Conservation (phyloP, 306 rosid genomes). For the Astragalus membranaceus region DNA sequence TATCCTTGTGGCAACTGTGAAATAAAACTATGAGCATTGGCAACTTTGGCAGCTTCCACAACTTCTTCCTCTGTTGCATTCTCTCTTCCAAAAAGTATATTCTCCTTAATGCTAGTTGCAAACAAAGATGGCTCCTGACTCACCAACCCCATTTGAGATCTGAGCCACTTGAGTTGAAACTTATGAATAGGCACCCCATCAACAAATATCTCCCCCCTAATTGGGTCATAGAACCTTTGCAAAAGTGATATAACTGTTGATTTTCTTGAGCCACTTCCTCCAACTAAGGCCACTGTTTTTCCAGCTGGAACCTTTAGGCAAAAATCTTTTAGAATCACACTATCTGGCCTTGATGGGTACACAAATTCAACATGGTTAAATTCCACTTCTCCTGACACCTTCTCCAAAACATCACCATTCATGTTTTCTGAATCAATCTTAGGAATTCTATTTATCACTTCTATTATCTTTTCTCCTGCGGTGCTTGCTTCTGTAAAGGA, state of each 20-base stretch:
- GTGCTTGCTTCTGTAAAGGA: constrained; percentile 71
- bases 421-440: constrained; percentile 71
- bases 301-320: constrained; percentile 64
- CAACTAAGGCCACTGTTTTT: constrained; percentile 69
- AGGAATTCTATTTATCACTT: constrained; percentile 70
- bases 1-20: constrained; percentile 62
- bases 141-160: constrained; percentile 89
- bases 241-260: constrained; percentile 71
- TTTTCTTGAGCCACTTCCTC: constrained; percentile 88
- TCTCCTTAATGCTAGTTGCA: constrained; percentile 74
- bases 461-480: constrained; percentile 69
- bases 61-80: constrained; percentile 58
- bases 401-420: constrained; percentile 49
- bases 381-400: constrained; percentile 57
- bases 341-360: constrained; percentile 85
- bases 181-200: constrained; percentile 60
- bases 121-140: constrained; percentile 93
- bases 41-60: constrained; percentile 62
- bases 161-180: constrained; percentile 73
- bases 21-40: constrained; percentile 83
- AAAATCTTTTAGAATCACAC: constrained; percentile 49
- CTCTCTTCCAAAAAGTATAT: constrained; percentile 80
- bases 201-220: constrained; percentile 51
- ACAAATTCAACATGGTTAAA: constrained; percentile 52
- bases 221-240: constrained; percentile 85